Evolutionary conservation across 1,284 basidiomycete species (phyloP).

Genomic region (Trametes hirsuta): DNA sequence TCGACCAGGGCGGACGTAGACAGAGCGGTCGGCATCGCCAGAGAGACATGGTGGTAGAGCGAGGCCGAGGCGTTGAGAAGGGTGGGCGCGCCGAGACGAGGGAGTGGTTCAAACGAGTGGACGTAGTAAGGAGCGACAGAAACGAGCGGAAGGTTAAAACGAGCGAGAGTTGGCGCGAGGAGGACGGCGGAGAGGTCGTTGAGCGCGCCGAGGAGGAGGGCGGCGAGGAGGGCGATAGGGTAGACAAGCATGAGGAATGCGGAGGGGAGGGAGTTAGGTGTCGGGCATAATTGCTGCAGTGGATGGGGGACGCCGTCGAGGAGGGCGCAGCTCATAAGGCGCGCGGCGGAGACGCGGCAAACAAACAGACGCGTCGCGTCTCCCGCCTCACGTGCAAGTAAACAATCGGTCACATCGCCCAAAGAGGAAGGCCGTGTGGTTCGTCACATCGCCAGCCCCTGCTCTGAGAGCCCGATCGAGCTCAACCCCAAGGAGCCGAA

Average conservation of each 20-base stretch:
- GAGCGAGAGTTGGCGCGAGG: slow-evolving; percentile 7
- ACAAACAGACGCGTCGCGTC: no score
- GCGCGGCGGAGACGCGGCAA: no score
- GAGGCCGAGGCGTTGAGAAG: neutral
- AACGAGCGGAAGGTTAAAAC: slow-evolving; percentile 1
- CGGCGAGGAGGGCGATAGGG: slow-evolving; percentile 1
- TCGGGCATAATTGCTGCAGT: no score
- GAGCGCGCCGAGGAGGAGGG: slow-evolving; percentile 4
- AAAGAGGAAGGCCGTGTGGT: no score
- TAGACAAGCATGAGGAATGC: neutral
- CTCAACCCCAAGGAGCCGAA: no score
- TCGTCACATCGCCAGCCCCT: no score
- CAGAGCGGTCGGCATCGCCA: neutral
- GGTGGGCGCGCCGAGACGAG: neutral
- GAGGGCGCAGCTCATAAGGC: no score
- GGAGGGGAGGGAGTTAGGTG: no score
- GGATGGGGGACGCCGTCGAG: no score
- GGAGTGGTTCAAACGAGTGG: neutral
- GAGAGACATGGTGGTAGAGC: neutral
- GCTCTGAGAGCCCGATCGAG: no score
- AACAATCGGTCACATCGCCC: no score
- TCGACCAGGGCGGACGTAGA: neutral
- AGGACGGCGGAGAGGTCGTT: neutral
- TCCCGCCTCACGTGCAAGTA: no score
- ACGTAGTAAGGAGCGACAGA: neutral